Conservation (phyloP, 1,284 basidiomycete genomes). For the Acaromyces ingoldii region DNA sequence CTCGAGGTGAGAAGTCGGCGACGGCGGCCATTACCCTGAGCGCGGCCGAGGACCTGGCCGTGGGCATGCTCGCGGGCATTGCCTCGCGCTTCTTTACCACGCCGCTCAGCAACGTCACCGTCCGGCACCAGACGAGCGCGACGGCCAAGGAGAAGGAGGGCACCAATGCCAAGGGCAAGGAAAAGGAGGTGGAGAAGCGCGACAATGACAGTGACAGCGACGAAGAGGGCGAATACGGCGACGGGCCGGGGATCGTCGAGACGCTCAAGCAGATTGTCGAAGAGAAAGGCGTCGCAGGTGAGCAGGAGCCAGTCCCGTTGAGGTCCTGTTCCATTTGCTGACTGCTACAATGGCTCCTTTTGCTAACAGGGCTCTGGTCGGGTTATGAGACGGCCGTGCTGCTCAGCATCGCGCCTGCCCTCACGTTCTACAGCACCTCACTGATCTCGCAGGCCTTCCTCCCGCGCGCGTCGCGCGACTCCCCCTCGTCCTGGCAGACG, state of each 20-base stretch:
- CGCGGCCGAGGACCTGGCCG: conserved; percentile 52
- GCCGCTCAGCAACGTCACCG: conserved; percentile 56
- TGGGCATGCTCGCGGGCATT: conserved; percentile 55
- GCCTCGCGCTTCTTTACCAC: conserved; percentile 53
- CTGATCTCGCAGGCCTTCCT: conserved; percentile 39
- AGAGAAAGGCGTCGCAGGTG: conserved; percentile 44
- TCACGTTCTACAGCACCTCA: conserved; percentile 52
- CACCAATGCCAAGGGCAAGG: conserved; percentile 10
- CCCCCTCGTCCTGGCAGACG: conserved; percentile 50
- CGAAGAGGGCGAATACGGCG: conserved; percentile 12
- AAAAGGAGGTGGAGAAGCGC: conserved; percentile 2
- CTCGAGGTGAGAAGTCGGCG: not conserved
- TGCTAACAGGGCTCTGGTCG: conserved; percentile 48
- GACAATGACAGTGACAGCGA: conserved; percentile 21
- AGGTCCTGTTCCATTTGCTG: no score
- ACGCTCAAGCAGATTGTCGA: conserved; percentile 48
- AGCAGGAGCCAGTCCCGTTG: no score
- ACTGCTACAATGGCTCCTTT: no score
- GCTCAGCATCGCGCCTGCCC: conserved; percentile 51
- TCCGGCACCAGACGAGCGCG: conserved; percentile 53
- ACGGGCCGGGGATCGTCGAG: conserved; percentile 33
- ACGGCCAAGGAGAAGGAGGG: conserved; percentile 21
- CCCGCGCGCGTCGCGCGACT: conserved; percentile 26
- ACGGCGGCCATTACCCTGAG: conserved; percentile 27
- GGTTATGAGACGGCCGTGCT: conserved; percentile 51